A percentile compares a stretch with the other conserved stretches of the same genome.
phyloP scores from a whole-genome alignment of 2,329 filamentous ascomycete genomes.

The Onygenales sp. region DNA sequence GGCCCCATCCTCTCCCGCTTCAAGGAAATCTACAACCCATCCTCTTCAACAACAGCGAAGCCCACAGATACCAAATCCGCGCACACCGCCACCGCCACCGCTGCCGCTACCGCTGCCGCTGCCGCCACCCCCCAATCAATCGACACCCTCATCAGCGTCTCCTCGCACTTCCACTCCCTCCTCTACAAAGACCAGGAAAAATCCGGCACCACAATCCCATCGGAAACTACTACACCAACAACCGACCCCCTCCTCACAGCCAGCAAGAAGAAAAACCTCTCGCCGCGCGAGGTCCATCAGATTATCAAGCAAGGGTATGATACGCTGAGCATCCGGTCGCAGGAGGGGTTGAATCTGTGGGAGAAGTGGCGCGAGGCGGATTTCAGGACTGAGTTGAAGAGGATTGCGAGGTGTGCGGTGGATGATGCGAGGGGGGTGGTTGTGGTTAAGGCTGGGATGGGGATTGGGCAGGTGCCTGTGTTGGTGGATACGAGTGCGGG shows the following conservation, averaged over 20 bases:
- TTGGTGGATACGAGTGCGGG: not conserved
- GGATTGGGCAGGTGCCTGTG: constrained; percentile 1
- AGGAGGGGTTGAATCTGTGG: constrained; percentile 78
- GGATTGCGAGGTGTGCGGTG: constrained; percentile 71
- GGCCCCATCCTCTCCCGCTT: constrained; percentile 77
- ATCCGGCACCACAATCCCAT: constrained; percentile 19
- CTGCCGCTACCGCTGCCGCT: constrained; percentile 59
- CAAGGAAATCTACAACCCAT: constrained; percentile 59
- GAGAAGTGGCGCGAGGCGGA: constrained; percentile 80
- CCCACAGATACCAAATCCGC: constrained; percentile 15
- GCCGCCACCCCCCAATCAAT: constrained; percentile 48
- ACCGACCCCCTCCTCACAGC: constrained; percentile 17
- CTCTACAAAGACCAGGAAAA: constrained; percentile 48
- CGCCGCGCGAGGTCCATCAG: constrained; percentile 71
- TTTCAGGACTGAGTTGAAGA: constrained; percentile 75
- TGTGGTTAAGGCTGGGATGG: constrained; percentile 8
- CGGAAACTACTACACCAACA: constrained; percentile 7
- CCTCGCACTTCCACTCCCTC: constrained; percentile 74
- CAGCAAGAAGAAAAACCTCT: constrained; percentile 55
- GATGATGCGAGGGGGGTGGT: constrained; percentile 51
- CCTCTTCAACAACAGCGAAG: constrained; percentile 12
- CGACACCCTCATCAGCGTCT: constrained; percentile 70
- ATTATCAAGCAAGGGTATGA: constrained; percentile 97
- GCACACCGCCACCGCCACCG: constrained; percentile 53
- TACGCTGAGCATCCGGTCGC: constrained; percentile 81